Percentiles rank a stretch among this genome's conserved stretches.
Conservation (phyloP, 805 yeast genomes). For the Suhomyces canberraensis region DNA sequence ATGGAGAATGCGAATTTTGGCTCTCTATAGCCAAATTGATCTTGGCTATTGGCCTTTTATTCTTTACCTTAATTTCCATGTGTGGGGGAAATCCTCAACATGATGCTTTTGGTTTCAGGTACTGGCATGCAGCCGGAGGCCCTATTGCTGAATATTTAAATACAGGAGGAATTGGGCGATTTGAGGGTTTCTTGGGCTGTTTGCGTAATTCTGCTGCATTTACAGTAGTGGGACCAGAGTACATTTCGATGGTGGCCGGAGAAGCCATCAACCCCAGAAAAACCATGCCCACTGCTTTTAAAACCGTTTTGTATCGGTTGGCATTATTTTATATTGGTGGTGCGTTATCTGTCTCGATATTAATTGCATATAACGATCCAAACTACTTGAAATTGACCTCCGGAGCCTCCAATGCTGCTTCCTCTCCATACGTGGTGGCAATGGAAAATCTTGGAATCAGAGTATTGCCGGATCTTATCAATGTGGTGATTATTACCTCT, state of each 20-base stretch:
- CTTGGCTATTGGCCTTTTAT: conserved; percentile 68
- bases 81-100: conserved; percentile 80
- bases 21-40: conserved; percentile 58
- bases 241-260: conserved; percentile 80
- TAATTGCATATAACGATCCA: conserved; percentile 69
- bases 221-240: conserved; percentile 85
- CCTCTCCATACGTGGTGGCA: conserved; percentile 50
- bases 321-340: conserved; percentile 69
- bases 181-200: conserved; percentile 70
- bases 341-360: conserved; percentile 72
- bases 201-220: conserved; percentile 63
- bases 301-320: conserved; percentile 67
- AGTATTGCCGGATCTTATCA: conserved; percentile 45
- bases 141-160: conserved; percentile 41
- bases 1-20: conserved; percentile 84
- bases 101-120: conserved; percentile 49
- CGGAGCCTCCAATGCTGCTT: conserved; percentile 53
- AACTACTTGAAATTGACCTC: conserved; percentile 51
- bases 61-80: conserved; percentile 79
- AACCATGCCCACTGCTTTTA: conserved; percentile 74
- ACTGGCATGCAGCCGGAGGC: conserved; percentile 43
- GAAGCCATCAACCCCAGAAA: conserved; percentile 72
- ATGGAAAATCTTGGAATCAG: conserved; percentile 45
- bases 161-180: conserved; percentile 58
- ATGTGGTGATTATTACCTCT: conserved; percentile 40